Evolutionary conservation across 2,329 filamentous ascomycete genomes (phyloP), one percentile per base, ranked within the genome.

Genomic region (Fusarium sp.): DNA sequence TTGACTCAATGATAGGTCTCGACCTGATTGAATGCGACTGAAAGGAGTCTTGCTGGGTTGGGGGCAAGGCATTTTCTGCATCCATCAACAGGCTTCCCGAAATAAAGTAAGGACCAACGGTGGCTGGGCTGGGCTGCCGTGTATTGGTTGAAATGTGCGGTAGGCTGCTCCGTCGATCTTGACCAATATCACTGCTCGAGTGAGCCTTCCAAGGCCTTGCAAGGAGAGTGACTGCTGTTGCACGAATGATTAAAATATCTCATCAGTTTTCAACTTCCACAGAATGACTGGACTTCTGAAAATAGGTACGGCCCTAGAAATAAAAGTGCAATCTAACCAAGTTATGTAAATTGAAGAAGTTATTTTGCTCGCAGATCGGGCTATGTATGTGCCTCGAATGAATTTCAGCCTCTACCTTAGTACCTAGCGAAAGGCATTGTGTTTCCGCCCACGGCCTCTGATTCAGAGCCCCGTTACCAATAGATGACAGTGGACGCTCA

Each of bases 401-500:
- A 41, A 41, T 54, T 51, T 35, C 48, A 51, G 30, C 39, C 14
- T 45, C 18, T n/a, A n/a, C n/a, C n/a, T n/a, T n/a, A n/a, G n/a
- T n/a, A n/a, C n/a, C n/a, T n/a, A n/a, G n/a, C n/a, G n/a, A n/a
- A n/a, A n/a, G n/a, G n/a, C 11, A 30, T 30, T 26, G n/a, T 31
- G n/a, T 31, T 64, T 51, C 56, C 18, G n/a, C 58, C 45, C 33
- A 39, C 24, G 31, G 41, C 30, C 30, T 44, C 54, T 60, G 61
- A 42, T 61, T 55, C 55, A 50, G 53, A 41, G 63, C 55, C 58
- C 57, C 66, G 41, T 56, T 50, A n/a, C n/a, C n/a, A n/a, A 67
- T 73, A 58, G 70, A 73, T 47, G 22, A 44, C 51, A 55, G 65
- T 73, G 61, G 70, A 73, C 62, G 57, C n/a, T 28, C 38, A 18